phyloP scores from a whole-genome alignment of 495 filamentous ascomycete genomes.

The Astrothelium subdiscretum region DNA sequence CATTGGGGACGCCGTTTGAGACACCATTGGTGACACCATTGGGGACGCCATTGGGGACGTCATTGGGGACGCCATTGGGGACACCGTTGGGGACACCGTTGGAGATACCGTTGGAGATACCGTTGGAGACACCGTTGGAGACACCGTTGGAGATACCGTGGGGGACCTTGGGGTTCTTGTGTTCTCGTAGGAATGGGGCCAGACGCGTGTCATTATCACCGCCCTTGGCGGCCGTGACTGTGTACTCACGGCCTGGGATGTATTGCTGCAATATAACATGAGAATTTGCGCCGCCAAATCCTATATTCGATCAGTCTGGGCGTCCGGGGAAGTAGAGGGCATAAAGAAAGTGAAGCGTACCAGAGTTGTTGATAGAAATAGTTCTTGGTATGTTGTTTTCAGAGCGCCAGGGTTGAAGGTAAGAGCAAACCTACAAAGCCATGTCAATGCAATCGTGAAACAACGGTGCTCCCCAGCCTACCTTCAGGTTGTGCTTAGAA shows the following conservation, averaged over 20 bases:
- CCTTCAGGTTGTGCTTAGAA: neutral
- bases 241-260: neutral
- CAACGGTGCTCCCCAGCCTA: no score
- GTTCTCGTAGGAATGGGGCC: neutral
- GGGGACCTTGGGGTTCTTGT: no score
- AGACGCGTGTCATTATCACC: neutral
- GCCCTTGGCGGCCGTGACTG: neutral
- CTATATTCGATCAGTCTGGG: neutral
- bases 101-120: no score
- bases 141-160: no score
- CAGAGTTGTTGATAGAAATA: slow-evolving; percentile 35
- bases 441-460: neutral
- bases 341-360: slow-evolving; percentile 9
- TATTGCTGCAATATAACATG: slow-evolving; percentile 33
- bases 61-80: no score
- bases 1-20: no score
- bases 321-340: neutral
- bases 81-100: no score
- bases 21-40: no score
- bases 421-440: neutral
- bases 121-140: no score
- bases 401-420: neutral
- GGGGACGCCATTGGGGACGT: no score
- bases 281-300: slow-evolving; percentile 39
- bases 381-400: neutral